phyloP scores from a whole-genome alignment of 331 rosid genomes.

The Malus hybrid region DNA sequence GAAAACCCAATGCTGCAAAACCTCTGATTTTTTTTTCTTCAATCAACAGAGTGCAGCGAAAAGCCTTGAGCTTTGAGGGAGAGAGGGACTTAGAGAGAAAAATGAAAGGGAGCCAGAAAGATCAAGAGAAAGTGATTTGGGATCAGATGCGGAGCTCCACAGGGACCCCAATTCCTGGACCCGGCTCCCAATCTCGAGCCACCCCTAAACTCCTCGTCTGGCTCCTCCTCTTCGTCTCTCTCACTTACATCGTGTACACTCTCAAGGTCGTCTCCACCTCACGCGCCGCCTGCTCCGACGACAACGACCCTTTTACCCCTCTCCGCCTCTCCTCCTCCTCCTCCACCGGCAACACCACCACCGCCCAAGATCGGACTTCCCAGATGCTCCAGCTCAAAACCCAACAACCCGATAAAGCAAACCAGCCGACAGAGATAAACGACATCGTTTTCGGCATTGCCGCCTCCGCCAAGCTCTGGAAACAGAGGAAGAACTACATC shows the following conservation, averaged over 20 bases:
- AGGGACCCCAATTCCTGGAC: slow-evolving; percentile 23
- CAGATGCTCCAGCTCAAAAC: slow-evolving; percentile 12
- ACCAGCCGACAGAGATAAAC: slow-evolving; percentile 39
- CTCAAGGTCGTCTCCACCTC: slow-evolving; percentile 57
- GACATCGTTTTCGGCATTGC: slow-evolving; percentile 90
- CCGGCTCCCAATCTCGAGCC: slow-evolving; percentile 27
- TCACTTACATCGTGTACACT: slow-evolving; percentile 63
- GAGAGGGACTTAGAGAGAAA: neutral
- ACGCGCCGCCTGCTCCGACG: slow-evolving; percentile 31
- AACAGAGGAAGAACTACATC: slow-evolving; percentile 69
- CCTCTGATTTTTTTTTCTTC: neutral
- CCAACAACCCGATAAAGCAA: neutral
- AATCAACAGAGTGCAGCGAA: neutral
- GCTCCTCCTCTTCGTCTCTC: slow-evolving; percentile 61
- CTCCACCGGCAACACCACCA: neutral
- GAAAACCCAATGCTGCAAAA: neutral
- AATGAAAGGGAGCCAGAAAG: slow-evolving; percentile 55
- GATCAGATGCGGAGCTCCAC: slow-evolving; percentile 43
- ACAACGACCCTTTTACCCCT: slow-evolving; percentile 28
- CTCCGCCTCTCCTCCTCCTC: slow-evolving; percentile 18
- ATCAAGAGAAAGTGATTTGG: slow-evolving; percentile 52
- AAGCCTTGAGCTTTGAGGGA: neutral
- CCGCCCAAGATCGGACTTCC: neutral
- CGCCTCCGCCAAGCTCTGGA: slow-evolving; percentile 83
- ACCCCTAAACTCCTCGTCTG: slow-evolving; percentile 12